Evolutionary conservation across 2,329 filamentous ascomycete genomes (phyloP).

Genomic region (Dactylellina sp.): DNA sequence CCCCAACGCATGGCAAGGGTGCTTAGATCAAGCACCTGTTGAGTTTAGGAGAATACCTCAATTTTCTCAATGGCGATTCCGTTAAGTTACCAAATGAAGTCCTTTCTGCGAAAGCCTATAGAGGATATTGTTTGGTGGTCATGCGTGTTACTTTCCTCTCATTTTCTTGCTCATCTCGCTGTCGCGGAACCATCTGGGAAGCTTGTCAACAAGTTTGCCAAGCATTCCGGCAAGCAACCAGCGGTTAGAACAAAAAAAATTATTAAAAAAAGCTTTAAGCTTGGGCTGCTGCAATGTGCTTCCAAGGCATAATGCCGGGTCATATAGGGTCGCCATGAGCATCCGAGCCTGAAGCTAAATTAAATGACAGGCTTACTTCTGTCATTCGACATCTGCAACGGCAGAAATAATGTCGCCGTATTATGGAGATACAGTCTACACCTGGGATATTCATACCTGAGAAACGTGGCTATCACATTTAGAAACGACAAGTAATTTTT

Average conservation of each 20-base stretch:
- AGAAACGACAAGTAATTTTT: constrained; percentile 15
- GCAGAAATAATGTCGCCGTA: constrained; percentile 52
- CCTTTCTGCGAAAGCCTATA: constrained; percentile 20
- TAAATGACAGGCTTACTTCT: constrained; percentile 29
- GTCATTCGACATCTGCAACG: constrained; percentile 39
- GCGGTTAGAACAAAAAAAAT: constrained; percentile 25
- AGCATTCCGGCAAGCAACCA: constrained; percentile 10
- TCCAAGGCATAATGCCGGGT: constrained; percentile 43
- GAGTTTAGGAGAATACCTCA: constrained; percentile 33
- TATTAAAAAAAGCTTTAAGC: constrained; percentile 37
- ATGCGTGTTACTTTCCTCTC: background rate
- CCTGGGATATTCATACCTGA: constrained; percentile 19
- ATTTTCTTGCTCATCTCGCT: constrained; percentile 22
- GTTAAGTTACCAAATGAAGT: constrained; percentile 26
- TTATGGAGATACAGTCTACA: constrained; percentile 34
- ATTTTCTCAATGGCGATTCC: constrained; percentile 34
- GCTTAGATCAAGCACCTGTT: constrained; percentile 31
- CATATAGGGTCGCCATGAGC: constrained; percentile 48
- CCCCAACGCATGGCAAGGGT: constrained; percentile 41
- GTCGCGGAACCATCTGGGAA: constrained; percentile 42
- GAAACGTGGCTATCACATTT: constrained; percentile 46
- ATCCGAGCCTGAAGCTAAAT: constrained; percentile 39
- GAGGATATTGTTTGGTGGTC: background rate
- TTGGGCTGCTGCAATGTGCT: constrained; percentile 12
- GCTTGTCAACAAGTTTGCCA: constrained; percentile 29